These are phyloP conservation scores for Metarhizium brunneum DNA, from an alignment of 2,329 filamentous ascomycete species.

Conservation along the genomic window DNA sequence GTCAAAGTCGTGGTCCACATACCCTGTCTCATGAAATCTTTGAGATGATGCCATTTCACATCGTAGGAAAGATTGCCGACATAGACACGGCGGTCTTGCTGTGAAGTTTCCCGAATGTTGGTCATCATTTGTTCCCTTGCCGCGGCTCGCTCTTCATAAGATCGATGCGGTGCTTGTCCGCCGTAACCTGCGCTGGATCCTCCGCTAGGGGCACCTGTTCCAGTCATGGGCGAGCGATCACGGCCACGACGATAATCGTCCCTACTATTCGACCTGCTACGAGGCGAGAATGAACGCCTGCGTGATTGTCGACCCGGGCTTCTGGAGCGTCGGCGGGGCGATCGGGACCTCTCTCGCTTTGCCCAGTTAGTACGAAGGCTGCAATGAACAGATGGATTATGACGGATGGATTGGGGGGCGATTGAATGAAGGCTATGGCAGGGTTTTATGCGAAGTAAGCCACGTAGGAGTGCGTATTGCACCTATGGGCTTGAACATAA, in stretches of 20 bases:
- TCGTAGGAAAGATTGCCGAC: constrained; percentile 98
- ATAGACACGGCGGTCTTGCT: constrained; percentile 98
- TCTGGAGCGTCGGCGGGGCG: constrained; percentile 73
- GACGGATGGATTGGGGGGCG: background rate
- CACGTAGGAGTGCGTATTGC: too few species aligned
- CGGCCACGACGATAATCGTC: constrained; percentile 66
- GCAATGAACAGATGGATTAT: background rate
- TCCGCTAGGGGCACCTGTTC: constrained; percentile 57
- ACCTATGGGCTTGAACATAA: too few species aligned
- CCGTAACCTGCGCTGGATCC: constrained; percentile 60
- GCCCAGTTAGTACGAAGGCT: constrained; percentile 17
- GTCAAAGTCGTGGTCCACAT: constrained; percentile 27
- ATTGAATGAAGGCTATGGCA: background rate
- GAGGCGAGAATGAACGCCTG: constrained; percentile 70
- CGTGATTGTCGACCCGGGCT: constrained; percentile 63
- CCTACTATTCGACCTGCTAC: constrained; percentile 65
- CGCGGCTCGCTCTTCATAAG: constrained; percentile 72
- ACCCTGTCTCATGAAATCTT: constrained; percentile 99
- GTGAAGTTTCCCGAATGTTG: constrained; percentile 85
- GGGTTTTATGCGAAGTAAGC: too few species aligned
- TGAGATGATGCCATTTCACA: constrained; percentile 99
- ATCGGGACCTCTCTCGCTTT: constrained; percentile 78
- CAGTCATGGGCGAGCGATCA: constrained; percentile 81
- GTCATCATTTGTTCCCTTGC: constrained; percentile 95
- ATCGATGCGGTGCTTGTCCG: constrained; percentile 54